These are phyloP conservation scores for Tuber melanosporum DNA, from an alignment of 495 filamentous ascomycete genomes.

Conservation along the genomic window DNA sequence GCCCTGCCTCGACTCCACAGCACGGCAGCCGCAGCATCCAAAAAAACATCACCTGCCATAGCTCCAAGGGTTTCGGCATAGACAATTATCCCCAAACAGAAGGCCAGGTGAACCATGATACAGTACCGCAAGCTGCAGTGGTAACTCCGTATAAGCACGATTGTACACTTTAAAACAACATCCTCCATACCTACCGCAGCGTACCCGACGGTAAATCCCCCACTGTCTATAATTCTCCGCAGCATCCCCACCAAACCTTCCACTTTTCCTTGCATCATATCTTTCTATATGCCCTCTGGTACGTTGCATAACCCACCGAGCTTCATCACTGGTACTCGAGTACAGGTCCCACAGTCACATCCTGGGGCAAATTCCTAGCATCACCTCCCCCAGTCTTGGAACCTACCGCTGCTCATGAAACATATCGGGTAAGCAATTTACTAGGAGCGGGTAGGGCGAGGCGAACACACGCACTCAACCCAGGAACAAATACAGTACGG, in stretches of 20 bases:
- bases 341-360: neutral
- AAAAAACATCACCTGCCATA: neutral
- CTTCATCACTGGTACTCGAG: too few species aligned
- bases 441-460: neutral
- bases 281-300: too few species aligned
- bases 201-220: neutral
- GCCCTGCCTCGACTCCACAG: neutral
- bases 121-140: neutral
- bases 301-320: neutral
- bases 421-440: neutral
- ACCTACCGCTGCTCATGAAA: neutral
- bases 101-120: neutral
- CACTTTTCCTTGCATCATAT: neutral
- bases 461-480: neutral
- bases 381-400: neutral
- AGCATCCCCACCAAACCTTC: neutral
- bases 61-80: neutral
- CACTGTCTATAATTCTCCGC: neutral
- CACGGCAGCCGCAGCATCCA: neutral
- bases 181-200: neutral
- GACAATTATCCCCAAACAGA: neutral
- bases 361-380: neutral
- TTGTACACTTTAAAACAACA: neutral
- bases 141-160: neutral
- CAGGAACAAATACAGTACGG: neutral